These are phyloP conservation scores for Elongisporangium senticosum DNA, from an alignment of 352 stramenopile species.

Conservation along the genomic window DNA sequence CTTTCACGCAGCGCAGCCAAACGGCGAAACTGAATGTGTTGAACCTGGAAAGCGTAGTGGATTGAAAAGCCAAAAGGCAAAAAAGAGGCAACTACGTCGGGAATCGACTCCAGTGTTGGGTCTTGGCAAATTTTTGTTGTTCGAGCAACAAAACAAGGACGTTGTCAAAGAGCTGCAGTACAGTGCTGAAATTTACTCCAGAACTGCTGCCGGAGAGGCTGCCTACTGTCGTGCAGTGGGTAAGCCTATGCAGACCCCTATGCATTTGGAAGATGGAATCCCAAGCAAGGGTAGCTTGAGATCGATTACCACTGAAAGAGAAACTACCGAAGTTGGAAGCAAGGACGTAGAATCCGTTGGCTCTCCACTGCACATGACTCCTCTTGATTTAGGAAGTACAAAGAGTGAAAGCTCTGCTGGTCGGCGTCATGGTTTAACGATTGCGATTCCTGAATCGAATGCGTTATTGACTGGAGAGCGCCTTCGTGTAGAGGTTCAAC, in stretches of 20 bases:
- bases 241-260: constrained; percentile 30
- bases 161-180: constrained; percentile 89
- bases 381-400: not conserved
- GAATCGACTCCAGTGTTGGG: constrained; percentile 63
- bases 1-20: constrained; percentile 45
- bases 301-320: not conserved
- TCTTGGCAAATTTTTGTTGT: constrained; percentile 80
- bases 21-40: constrained; percentile 12
- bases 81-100: constrained; percentile 66
- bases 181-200: constrained; percentile 76
- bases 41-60: constrained; percentile 14
- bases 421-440: constrained; percentile 2
- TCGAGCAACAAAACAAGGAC: constrained; percentile 88
- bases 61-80: constrained; percentile 53
- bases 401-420: not conserved
- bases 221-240: constrained; percentile 74
- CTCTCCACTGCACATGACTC: not conserved
- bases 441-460: constrained; percentile 13
- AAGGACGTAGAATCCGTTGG: not conserved
- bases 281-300: not conserved
- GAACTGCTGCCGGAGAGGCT: constrained; percentile 57
- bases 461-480: constrained; percentile 1
- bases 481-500: constrained; percentile 22
- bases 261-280: constrained; percentile 33
- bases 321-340: not conserved